Percentiles rank a stretch among this genome's conserved stretches.
phyloP scores from a whole-genome alignment of 495 filamentous ascomycete species.

The Penicillium goetzii region DNA sequence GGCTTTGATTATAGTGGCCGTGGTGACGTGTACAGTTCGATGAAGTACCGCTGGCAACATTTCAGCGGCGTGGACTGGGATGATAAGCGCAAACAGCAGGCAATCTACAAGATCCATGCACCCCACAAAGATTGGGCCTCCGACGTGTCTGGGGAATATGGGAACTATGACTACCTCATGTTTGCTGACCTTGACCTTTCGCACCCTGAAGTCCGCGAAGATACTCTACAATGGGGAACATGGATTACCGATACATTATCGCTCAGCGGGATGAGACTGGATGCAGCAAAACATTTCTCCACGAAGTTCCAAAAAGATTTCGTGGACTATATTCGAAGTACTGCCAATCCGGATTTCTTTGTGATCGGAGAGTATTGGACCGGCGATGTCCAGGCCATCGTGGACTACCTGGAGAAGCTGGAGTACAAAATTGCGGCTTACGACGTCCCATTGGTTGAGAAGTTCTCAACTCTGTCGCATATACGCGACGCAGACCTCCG shows the following conservation, averaged over 20 bases:
- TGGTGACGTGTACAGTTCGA: conserved; percentile 57
- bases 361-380: conserved; percentile 78
- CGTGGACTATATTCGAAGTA: conserved; percentile 54
- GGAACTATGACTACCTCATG: conserved; percentile 76
- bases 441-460: conserved; percentile 69
- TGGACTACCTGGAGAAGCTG: conserved; percentile 62
- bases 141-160: conserved; percentile 67
- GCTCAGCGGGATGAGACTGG: conserved; percentile 71
- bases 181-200: conserved; percentile 69
- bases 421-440: conserved; percentile 63
- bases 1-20: conserved; percentile 68
- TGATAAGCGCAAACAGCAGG: conserved; percentile 56
- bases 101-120: conserved; percentile 70
- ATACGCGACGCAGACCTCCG: conserved; percentile 60
- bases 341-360: conserved; percentile 59
- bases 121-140: conserved; percentile 67
- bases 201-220: conserved; percentile 64
- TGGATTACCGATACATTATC: conserved; percentile 65
- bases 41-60: conserved; percentile 72
- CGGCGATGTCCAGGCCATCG: conserved; percentile 57
- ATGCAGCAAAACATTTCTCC: conserved; percentile 75
- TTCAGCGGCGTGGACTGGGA: conserved; percentile 75
- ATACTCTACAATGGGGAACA: conserved; percentile 67
- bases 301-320: conserved; percentile 65
- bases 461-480: conserved; percentile 60